Evolutionary conservation across 768 basidiomycete genomes (phyloP).

Genomic region (Collybia sordida): DNA sequence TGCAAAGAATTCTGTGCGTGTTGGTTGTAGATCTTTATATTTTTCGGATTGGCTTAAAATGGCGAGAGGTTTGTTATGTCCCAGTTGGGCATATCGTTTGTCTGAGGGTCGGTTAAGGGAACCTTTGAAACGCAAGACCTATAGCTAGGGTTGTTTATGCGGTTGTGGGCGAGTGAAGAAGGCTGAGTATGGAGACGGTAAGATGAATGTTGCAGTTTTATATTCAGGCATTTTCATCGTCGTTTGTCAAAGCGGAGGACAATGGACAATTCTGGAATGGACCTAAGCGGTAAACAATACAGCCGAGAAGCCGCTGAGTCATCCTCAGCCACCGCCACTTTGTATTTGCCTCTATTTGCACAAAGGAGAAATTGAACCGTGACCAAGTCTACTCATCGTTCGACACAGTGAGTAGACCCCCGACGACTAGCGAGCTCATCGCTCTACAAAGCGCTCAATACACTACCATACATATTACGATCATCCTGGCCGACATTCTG

Average conservation of each 20-base stretch:
- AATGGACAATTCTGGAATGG: constrained; percentile 16
- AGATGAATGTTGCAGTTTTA: constrained; percentile 4
- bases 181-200: not conserved
- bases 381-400: constrained; percentile 22
- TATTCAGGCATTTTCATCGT: constrained; percentile 17
- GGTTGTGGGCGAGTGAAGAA: not conserved
- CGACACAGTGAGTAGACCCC: constrained; percentile 17
- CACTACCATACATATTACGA: not conserved
- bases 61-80: constrained; percentile 42
- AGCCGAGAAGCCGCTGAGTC: constrained; percentile 11
- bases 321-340: constrained; percentile 14
- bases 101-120: constrained; percentile 13
- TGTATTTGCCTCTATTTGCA: constrained; percentile 28
- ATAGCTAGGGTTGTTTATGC: not conserved
- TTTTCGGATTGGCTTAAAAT: constrained; percentile 25
- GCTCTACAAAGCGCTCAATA: constrained; percentile 16
- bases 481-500: constrained; percentile 11
- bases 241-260: constrained; percentile 7
- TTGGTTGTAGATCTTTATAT: constrained; percentile 13
- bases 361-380: constrained; percentile 36
- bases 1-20: not conserved
- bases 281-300: constrained; percentile 1
- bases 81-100: constrained; percentile 47
- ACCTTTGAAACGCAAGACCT: not conserved
- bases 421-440: constrained; percentile 7